Evolutionary conservation across 1,139 yeast species (phyloP), one percentile per base, ranked within the genome.

Genomic region (Suhomyces guaymorum): DNA sequence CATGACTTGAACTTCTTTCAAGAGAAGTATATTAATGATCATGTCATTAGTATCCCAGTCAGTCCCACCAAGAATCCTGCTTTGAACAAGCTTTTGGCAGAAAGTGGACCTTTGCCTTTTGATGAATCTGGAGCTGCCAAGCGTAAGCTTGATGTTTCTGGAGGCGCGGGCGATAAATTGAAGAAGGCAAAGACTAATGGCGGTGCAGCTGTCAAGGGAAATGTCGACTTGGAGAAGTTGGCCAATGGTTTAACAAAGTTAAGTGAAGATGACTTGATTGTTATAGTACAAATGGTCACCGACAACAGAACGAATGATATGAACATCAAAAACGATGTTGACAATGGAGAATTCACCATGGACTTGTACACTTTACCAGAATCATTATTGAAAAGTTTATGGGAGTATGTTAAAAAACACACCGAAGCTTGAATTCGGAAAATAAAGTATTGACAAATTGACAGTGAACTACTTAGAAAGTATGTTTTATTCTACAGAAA

Each of bases 331-430:
- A 92, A 92, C 62, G 96, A 92, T 57, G 90, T 87, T 33, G 97
- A 90, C 46, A 94, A 88, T 53, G 98, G 98, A 32, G 98, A 92
- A 66, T 92, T 92, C 61, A 90, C 95, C 41, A 88, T 92, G 86
- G 98, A 92, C 63, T 73, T 92, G 52, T 90, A 81, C 61, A 90
- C 97, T 27, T 73, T 92, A 50, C 98, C 98, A 14, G 97, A 90
- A 58, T 81, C 88, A 26, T 72, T 92, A 57, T 76, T 92, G 61
- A 88, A 85, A 65, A 86, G 95, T 73, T 73, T 92, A 61, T 89
- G 95, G 95, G 97, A 92, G 50, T 90, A 86, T 59, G 95, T 88
- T 30, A 82, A 80, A 62, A 86, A 86, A 63, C 80, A 73, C 50
- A 66, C 69, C 15, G 75, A 62, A 46, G 57, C 52, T 30, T 64